These are phyloP conservation scores for Hordeum vulgare DNA, from an alignment of 176 grass and related monocot genomes.

Conservation along the genomic window MorexV3_pseudomolecules_assembly NC_058518.1:408721097-408721596, in stretches of 20 bases:
- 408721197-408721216: slow-evolving; percentile 30
- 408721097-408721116: slow-evolving; percentile 87
- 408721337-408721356: slow-evolving; percentile 11
- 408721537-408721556: slow-evolving; percentile 90
- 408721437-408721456: slow-evolving; percentile 2
- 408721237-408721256: not conserved
- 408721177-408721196: slow-evolving; percentile 74
- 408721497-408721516: slow-evolving; percentile 56
- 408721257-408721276: not conserved
- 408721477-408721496: slow-evolving; percentile 25
- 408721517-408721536: slow-evolving; percentile 81
- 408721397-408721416: slow-evolving; percentile 7
- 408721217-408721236: not conserved
- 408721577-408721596: slow-evolving; percentile 90
- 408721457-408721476: slow-evolving; percentile 19
- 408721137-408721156: slow-evolving; percentile 68
- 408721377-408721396: not conserved
- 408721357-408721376: not conserved
- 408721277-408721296: slow-evolving; percentile 4
- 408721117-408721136: slow-evolving; percentile 69
- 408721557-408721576: slow-evolving; percentile 94
- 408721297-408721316: not conserved
- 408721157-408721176: slow-evolving; percentile 94
- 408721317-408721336: slow-evolving; percentile 15
- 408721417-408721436: not conserved